Evolutionary conservation across 192 early-diverging fungal genomes (phyloP), one percentile per base, ranked within the genome.

Genomic region (Radiomyces spectabilis): DNA sequence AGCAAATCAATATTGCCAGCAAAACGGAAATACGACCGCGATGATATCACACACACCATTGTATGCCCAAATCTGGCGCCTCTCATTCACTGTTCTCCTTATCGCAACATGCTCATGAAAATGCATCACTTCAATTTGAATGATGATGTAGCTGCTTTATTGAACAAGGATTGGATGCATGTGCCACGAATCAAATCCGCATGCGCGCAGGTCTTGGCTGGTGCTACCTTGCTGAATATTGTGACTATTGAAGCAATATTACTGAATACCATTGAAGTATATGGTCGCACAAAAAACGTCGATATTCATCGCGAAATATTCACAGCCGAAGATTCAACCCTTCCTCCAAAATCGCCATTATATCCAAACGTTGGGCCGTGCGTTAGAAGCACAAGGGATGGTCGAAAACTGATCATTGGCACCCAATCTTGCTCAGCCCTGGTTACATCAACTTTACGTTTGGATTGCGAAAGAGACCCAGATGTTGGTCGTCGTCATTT

Each of bases 361-460:
- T 62, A 71, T 37, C 30, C 16, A 39, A 55, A 71, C 24, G 59
- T 66, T n/a, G 65, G 63, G 56, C 57, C 69, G 0, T 51, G 47
- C 4, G 52, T 45, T 22, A 12, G 59, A 13, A 29, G 21, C 30
- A 32, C 31, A 1, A 3, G 16, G 6, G 56, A 63, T 47, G 69
- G 63, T 19, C 31, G 7, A n/a, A 56, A 51, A 29, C 43, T 59
- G 4, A n/a, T 63, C n/a, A 59, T 69, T 30, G 61, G 61, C 22
- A 63, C 61, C 4, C 67, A 63, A 38, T 50, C 55, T 4, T 63
- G 29, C 39, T 53, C 56, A 48, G 55, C 47, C 5, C 51, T 72
- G 22, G 40, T 67, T 15, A 72, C 61, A 25, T 64, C 64, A 0
- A 54, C 39, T 34, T 51, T 59, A 12, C 55, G 61, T 25, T 31